These are phyloP conservation scores for Pholiota conissans DNA, from an alignment of 768 basidiomycete species.

Conservation along the genomic window DNA sequence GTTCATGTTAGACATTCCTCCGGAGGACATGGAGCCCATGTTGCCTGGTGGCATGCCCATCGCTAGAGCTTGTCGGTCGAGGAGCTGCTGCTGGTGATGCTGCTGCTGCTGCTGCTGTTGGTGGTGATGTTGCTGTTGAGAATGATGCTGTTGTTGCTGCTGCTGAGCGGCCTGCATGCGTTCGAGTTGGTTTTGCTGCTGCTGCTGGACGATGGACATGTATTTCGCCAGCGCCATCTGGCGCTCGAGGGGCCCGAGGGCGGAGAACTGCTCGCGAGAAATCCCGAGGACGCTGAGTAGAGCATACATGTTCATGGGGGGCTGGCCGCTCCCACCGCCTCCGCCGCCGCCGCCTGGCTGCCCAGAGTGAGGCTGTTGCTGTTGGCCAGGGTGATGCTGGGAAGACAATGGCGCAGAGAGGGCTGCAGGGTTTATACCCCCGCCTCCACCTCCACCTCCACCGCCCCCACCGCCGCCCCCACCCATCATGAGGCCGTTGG, in stretches of 20 bases:
- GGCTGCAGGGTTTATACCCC: constrained; percentile 9
- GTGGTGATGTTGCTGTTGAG: constrained; percentile 9
- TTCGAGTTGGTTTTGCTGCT: constrained; percentile 9
- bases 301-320: constrained; percentile 14
- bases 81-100: not conserved
- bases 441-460: not conserved
- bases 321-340: not conserved
- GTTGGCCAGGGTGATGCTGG: not conserved
- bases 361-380: not conserved
- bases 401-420: not conserved
- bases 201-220: constrained; percentile 18
- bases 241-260: constrained; percentile 22
- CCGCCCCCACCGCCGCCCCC: constrained; percentile 4
- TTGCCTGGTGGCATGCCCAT: constrained; percentile 6
- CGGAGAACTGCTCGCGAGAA: constrained; percentile 31
- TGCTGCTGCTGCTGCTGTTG: not conserved
- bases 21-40: not conserved
- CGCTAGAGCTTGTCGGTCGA: constrained; percentile 3
- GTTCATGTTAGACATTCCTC: constrained; percentile 6
- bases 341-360: not conserved
- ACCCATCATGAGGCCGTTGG: constrained; percentile 14
- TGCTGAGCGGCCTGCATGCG: constrained; percentile 2
- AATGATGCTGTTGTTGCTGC: constrained; percentile 9
- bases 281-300: constrained; percentile 26
- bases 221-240: constrained; percentile 24